phyloP scores from a whole-genome alignment of 2,329 filamentous ascomycete species.

The Fusarium sp. region DNA sequence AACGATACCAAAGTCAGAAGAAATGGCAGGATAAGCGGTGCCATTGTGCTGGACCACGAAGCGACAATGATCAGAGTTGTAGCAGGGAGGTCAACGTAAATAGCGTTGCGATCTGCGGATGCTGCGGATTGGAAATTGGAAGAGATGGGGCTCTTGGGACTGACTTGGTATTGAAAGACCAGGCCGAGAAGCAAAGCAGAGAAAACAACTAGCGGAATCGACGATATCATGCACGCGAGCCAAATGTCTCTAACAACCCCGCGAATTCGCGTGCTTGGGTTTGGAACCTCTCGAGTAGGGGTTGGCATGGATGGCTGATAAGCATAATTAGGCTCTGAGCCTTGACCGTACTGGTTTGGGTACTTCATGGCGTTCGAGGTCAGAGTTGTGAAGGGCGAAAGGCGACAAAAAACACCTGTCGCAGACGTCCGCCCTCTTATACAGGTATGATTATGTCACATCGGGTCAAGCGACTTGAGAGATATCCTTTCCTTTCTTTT shows the following conservation, averaged over 20 bases:
- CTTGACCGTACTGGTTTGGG: background rate
- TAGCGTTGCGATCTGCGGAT: background rate
- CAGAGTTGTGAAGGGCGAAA: background rate
- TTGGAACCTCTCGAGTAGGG: background rate
- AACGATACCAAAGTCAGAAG: background rate
- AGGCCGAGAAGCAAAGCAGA: background rate
- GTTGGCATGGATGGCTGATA: background rate
- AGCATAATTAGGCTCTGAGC: background rate
- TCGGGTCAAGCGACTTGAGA: background rate
- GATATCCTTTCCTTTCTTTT: background rate
- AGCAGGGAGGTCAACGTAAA: background rate
- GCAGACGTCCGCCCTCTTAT: background rate
- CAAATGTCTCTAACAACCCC: background rate
- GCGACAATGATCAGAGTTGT: background rate
- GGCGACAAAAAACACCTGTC: background rate
- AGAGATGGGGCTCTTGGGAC: background rate
- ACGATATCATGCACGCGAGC: background rate
- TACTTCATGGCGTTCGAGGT: background rate
- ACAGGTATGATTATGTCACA: too few relatives aligned
- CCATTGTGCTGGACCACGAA: background rate
- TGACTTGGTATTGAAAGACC: background rate
- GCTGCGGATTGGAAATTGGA: background rate
- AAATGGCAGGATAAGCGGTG: background rate
- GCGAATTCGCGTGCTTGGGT: background rate
- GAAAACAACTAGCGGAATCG: background rate